Evolutionary conservation across 2,329 filamentous ascomycete genomes (phyloP).

Genomic region (Apiospora phragmitis): DNA sequence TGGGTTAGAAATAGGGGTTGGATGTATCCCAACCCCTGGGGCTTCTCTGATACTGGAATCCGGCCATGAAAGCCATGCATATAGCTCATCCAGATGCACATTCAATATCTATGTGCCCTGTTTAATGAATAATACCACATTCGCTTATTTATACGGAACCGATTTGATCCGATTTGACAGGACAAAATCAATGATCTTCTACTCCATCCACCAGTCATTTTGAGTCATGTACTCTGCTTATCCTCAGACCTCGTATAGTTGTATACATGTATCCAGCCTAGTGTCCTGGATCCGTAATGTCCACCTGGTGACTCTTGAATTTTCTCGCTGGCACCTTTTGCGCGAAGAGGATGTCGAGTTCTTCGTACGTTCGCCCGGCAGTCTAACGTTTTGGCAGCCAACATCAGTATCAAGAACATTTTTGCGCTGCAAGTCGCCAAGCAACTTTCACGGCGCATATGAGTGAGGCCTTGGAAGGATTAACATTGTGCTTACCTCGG

Average conservation of each 20-base stretch:
- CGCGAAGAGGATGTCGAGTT: constrained; percentile 33
- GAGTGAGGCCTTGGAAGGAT: background rate
- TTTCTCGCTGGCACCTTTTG: constrained; percentile 31
- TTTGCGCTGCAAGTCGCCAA: too few species aligned
- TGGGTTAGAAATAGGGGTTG: background rate
- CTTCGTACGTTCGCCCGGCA: constrained; percentile 31
- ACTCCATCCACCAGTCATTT: background rate
- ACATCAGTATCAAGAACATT: too few species aligned
- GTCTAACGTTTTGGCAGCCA: background rate
- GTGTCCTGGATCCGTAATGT: constrained; percentile 11
- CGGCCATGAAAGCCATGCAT: background rate
- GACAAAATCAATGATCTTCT: background rate
- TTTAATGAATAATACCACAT: constrained; percentile 4
- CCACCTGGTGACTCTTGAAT: constrained; percentile 31
- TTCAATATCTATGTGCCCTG: background rate
- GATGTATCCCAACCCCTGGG: background rate
- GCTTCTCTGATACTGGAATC: background rate
- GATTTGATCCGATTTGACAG: background rate
- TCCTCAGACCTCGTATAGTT: too few species aligned
- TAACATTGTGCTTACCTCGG: constrained; percentile 19
- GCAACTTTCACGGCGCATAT: too few species aligned
- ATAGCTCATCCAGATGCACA: background rate
- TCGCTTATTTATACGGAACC: background rate
- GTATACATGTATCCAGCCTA: background rate
- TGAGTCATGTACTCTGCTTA: background rate